Base-by-base conservation (phyloP, 2,329 filamentous ascomycete species). In the Fusarium coicis region DNA sequence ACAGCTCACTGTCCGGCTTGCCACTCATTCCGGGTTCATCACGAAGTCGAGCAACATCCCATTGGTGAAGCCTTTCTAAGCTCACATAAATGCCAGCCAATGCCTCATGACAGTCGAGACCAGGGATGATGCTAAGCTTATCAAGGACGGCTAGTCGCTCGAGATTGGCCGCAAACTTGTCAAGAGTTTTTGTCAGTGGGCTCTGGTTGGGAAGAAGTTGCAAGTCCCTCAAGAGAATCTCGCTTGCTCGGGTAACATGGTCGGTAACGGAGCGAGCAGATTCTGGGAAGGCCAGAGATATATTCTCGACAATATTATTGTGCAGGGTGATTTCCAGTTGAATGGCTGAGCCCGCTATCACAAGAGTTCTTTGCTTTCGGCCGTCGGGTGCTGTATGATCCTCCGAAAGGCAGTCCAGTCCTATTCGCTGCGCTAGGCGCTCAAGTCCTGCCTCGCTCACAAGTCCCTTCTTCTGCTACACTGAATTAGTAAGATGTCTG, bases 371-470 rank as follows among this genome's bases (percentile, higher is more conserved):
- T 60, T 84, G 84, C 74, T 87, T 88, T 44, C 84, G 84, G 23
- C 85, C 84, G 34, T 83, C 83, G 23, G 83, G 82, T 36, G 84
- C 84, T 47, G 81, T 84, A 50, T 85, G 78, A 34, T 86, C 85
- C 74, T 92, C 90, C 83, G 89, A 90, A 18, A 92, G 81, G 63
- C 86, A 87, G 68, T 92, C 91, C 43, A 93, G 83, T n/a, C 92
- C 92, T 60, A 92, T 86, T 61, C 89, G 86, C 75, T 89, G 88
- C 14, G 90, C 92, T 36, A 96, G 83, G 60, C 92, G 87, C 79
- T 93, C 90, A n/a, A 96, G 85, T 5, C 92, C 92, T 36, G 92
- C 90, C 77, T 93, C 92, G 74, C 92, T 93, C 42, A 96, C 90
- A 44, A 91, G 84, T 8, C 92, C 92, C 70, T 89, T 89, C 74